phyloP scores from a whole-genome alignment of 345 rosid genomes.

The Salix exigua region DNA sequence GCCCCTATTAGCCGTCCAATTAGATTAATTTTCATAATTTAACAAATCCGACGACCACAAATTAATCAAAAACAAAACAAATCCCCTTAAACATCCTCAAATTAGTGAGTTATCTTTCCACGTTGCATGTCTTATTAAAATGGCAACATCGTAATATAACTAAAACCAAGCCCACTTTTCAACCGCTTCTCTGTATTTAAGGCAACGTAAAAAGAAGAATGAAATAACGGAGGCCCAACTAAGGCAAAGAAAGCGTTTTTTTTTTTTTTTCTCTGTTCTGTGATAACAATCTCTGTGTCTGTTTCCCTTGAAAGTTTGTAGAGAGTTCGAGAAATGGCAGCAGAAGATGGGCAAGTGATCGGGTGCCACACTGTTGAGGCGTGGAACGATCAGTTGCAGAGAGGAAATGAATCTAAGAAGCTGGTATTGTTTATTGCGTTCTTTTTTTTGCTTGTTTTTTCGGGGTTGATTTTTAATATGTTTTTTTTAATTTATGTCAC shows the following conservation, averaged over 20 bases:
- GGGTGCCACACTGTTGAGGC: conserved; percentile 60
- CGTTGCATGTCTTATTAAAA: neutral
- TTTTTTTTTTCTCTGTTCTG: too few relatives aligned
- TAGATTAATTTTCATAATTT: too few relatives aligned
- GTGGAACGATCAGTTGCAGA: conserved; percentile 59
- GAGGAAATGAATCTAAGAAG: conserved; percentile 52
- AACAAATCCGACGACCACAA: too few relatives aligned
- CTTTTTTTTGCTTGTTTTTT: neutral
- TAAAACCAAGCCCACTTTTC: neutral
- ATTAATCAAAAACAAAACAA: too few relatives aligned
- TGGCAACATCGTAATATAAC: conserved; percentile 25
- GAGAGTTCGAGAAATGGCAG: conserved; percentile 30
- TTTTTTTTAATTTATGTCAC: neutral
- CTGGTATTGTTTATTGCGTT: conserved; percentile 40
- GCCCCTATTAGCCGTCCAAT: too few relatives aligned
- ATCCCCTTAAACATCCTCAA: too few relatives aligned
- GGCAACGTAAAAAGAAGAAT: neutral
- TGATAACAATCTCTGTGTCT: too few relatives aligned
- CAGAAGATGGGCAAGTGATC: conserved; percentile 73
- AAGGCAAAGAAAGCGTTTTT: too few relatives aligned
- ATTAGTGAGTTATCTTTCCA: too few relatives aligned
- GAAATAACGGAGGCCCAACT: neutral
- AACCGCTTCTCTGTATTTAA: neutral
- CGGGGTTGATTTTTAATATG: neutral
- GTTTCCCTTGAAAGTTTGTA: neutral